Evolutionary conservation across 1,284 basidiomycete genomes (phyloP).

Genomic region (Cutaneotrichosporon dermatis): DNA sequence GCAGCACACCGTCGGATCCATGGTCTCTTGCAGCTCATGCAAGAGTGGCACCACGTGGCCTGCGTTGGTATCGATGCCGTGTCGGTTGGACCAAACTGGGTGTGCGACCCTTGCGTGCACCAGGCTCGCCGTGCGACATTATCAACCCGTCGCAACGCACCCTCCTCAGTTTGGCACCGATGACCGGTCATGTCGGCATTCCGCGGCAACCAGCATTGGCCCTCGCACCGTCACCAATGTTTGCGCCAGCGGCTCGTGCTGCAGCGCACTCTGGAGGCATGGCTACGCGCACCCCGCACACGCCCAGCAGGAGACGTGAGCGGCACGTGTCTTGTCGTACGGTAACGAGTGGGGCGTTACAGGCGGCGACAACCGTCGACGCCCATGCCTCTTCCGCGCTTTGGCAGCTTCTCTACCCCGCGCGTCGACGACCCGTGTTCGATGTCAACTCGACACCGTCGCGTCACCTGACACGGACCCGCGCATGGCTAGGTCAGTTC

Average conservation of each 20-base stretch:
- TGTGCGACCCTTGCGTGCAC: slow-evolving; percentile 33
- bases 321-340: slow-evolving; percentile 42
- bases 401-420: slow-evolving; percentile 34
- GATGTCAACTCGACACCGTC: slow-evolving; percentile 46
- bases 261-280: slow-evolving; percentile 25
- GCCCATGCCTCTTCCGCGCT: slow-evolving; percentile 28
- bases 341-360: slow-evolving; percentile 37
- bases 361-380: slow-evolving; percentile 32
- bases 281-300: slow-evolving; percentile 20
- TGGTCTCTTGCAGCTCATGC: slow-evolving; percentile 38
- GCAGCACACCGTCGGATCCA: slow-evolving; percentile 18
- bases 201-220: slow-evolving; percentile 40
- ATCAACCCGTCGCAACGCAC: slow-evolving; percentile 24
- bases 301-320: slow-evolving; percentile 22
- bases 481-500: slow-evolving; percentile 28
- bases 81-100: slow-evolving; percentile 31
- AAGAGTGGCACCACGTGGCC: slow-evolving; percentile 42
- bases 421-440: slow-evolving; percentile 40
- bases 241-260: slow-evolving; percentile 21
- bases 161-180: slow-evolving; percentile 18
- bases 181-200: slow-evolving; percentile 33
- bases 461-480: slow-evolving; percentile 37
- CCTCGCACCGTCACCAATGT: slow-evolving; percentile 45
- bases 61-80: slow-evolving; percentile 38
- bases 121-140: slow-evolving; percentile 23